Base-by-base conservation (phyloP, 2,329 filamentous ascomycete genomes). In the Hymenoscyphus linearis region DNA sequence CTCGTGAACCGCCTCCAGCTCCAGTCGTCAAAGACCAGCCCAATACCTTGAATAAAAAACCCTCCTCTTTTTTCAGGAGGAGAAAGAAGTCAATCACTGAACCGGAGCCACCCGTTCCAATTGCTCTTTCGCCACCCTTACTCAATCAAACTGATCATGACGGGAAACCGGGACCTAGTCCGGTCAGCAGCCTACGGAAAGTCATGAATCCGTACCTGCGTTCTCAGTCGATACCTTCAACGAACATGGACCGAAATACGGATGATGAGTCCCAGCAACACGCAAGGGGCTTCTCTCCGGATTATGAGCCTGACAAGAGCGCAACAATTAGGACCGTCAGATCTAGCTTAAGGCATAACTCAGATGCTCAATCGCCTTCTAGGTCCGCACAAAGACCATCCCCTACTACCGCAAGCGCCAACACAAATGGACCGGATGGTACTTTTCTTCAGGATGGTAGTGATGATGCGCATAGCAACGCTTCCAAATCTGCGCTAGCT, bases 1-100 rank as follows among this genome's bases (percentile, higher is more conserved):
- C 67, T 53, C 66, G 67, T 58, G 68, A 73, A 64, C 58, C 63
- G 6, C 67, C 71, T 13, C 67, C 68, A n/a, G n/a, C n/a, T 25
- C 54, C 69, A 6, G 22, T 47, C 18, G 61, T 69, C 5, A 72
- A 70, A 59, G 71, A 73, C 55, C 63, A 64, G 34, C 52, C 65
- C 2, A 69, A 71, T 65, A 65, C 71, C 3, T 77, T 97, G 57
- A 89, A 90, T 69, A 97, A 97, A 79, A 97, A 97, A 75, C 85
- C 91, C 3, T 96, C 93, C 0, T 93, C 91, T 0, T 98, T 99
- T 77, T 98, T 98, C 77, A 85, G 95, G 64, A 84, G 95, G 62
- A 85, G 93, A 65, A 98, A 98, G 83, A 96, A 93, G 82, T 96
- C 93, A 4, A 76, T 91, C 36, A 84, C 85, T 14, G 92, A 96